These are phyloP conservation scores for Eleusine coracana DNA, from an alignment of 176 grass and related monocot genomes.

Conservation along the genomic window DNA sequence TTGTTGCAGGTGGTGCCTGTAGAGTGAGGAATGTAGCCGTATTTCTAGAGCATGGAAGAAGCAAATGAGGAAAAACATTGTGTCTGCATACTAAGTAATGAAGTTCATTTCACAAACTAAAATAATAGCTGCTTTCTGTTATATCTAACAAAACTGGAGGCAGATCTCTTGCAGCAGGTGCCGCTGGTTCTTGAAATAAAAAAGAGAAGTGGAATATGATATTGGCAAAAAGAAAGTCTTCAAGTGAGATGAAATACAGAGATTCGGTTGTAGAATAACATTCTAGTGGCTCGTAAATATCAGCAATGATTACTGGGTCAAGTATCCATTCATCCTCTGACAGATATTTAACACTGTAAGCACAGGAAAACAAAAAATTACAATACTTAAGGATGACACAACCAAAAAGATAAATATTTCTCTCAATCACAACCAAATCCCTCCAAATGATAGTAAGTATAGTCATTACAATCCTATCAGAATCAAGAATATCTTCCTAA, in stretches of 20 bases:
- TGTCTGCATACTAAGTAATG: too few species aligned
- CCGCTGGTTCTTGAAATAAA: not conserved
- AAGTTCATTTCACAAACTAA: too few species aligned
- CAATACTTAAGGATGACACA: not conserved
- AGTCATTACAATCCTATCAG: not conserved
- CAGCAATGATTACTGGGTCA: constrained; percentile 76
- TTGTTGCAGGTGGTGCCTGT: not conserved
- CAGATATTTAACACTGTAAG: constrained; percentile 84
- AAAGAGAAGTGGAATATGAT: not conserved
- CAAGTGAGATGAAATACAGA: not conserved
- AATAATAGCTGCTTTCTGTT: too few species aligned
- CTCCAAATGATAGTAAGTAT: not conserved
- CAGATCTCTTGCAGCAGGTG: not conserved
- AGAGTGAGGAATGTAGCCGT: constrained; percentile 48
- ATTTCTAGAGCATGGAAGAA: constrained; percentile 51
- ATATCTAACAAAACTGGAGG: too few species aligned
- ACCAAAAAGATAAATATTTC: not conserved
- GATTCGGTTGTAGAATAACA: constrained; percentile 10
- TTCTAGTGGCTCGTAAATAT: constrained; percentile 86
- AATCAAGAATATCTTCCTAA: constrained; percentile 10
- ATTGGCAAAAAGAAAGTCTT: not conserved
- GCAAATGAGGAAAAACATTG: constrained; percentile 23
- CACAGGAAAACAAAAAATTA: constrained; percentile 10
- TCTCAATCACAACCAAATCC: constrained; percentile 5
- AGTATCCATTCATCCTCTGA: constrained; percentile 92